Evolutionary conservation across 257 asterid species (phyloP).

Genomic region (Gentiana straminea): DNA sequence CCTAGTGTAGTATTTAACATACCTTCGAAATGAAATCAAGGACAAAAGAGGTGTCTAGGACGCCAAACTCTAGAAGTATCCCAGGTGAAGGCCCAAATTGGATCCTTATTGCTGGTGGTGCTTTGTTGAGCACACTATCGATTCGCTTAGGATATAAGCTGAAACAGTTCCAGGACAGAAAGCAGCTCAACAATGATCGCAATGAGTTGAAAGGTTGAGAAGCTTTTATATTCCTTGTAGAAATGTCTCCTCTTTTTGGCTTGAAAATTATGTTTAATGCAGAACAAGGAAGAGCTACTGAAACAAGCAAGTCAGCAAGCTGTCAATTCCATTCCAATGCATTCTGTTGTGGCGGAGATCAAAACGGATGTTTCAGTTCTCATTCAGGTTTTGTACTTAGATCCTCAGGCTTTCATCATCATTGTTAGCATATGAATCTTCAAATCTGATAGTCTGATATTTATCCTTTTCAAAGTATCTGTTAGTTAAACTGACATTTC

Average conservation of each 20-base stretch:
- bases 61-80: conserved; percentile 30
- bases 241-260: conserved; percentile 14
- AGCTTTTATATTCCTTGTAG: background rate
- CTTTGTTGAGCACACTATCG: conserved; percentile 64
- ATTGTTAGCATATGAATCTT: too few relatives aligned
- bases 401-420: too few relatives aligned
- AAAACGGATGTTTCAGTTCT: conserved; percentile 39
- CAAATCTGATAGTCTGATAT: too few relatives aligned
- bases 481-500: too few relatives aligned
- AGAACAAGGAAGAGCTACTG: conserved; percentile 43
- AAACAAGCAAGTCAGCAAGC: conserved; percentile 35
- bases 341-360: conserved; percentile 41
- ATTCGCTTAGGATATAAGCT: conserved; percentile 73
- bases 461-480: too few relatives aligned
- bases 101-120: conserved; percentile 78
- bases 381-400: conserved; percentile 29
- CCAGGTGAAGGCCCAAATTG: conserved; percentile 68
- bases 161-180: conserved; percentile 64
- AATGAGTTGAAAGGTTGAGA: conserved; percentile 42
- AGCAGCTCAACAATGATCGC: conserved; percentile 29
- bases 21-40: conserved; percentile 45
- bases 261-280: conserved; percentile 22
- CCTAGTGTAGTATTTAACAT: conserved; percentile 12
- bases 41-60: conserved; percentile 27
- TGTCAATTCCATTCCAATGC: conserved; percentile 42